Conservation (phyloP, 768 basidiomycete species). For the Obba rivulosa region DNA sequence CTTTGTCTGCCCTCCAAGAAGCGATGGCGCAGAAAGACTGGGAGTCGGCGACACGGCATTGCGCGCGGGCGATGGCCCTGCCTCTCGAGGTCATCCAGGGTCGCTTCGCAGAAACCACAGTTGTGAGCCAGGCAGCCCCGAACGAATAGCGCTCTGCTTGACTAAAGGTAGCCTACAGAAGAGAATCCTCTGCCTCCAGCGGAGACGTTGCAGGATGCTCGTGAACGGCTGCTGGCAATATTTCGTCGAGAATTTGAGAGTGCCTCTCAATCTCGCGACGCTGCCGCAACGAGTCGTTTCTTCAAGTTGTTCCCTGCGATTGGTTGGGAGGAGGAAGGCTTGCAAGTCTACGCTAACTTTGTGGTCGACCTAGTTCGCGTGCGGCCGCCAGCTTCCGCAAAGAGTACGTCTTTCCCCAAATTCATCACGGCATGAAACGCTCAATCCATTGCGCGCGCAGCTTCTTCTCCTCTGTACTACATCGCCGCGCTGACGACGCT, state of each 20-base stretch:
- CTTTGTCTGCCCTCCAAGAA: constrained; percentile 49
- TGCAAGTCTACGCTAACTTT: constrained; percentile 89
- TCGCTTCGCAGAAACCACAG: constrained; percentile 79
- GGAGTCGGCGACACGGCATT: constrained; percentile 91
- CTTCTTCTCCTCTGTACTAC: constrained; percentile 89
- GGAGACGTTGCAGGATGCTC: constrained; percentile 72
- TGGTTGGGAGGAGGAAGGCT: constrained; percentile 88
- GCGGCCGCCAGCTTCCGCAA: constrained; percentile 70
- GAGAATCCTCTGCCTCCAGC: constrained; percentile 82
- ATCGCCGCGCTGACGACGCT: constrained; percentile 85
- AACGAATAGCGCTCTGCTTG: constrained; percentile 3
- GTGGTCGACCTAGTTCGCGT: constrained; percentile 86
- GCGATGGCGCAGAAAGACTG: constrained; percentile 83
- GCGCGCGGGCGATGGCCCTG: constrained; percentile 84
- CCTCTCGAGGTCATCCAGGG: constrained; percentile 75
- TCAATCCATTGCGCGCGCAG: constrained; percentile 35
- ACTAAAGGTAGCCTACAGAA: constrained; percentile 68
- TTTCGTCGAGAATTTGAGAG: constrained; percentile 79
- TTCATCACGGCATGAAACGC: constrained; percentile 8
- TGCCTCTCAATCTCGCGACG: constrained; percentile 78
- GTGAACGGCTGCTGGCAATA: constrained; percentile 67
- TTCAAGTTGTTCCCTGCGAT: constrained; percentile 97
- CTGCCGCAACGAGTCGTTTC: constrained; percentile 84
- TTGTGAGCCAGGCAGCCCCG: constrained; percentile 41
- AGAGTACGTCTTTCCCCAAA: constrained; percentile 48